Evolutionary conservation across 768 basidiomycete genomes (phyloP).

Genomic region (Zangia roseola): DNA sequence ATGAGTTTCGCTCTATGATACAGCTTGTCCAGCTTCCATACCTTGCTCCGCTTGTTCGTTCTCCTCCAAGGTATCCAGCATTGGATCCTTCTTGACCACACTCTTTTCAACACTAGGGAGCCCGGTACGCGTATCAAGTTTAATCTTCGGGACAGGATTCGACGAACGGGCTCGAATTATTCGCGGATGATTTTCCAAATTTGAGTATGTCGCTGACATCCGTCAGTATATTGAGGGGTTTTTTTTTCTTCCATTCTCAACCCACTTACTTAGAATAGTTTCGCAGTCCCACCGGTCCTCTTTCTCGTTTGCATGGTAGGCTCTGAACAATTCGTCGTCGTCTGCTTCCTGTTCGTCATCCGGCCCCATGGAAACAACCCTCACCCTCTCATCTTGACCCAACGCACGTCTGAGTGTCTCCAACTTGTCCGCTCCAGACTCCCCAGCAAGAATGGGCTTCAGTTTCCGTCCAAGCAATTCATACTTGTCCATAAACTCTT

Average conservation of each 20-base stretch:
- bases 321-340: slow-evolving; percentile 42
- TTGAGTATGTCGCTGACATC: slow-evolving; percentile 85
- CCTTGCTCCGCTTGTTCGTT: slow-evolving; percentile 26
- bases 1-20: slow-evolving; percentile 2
- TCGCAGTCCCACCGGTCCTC: slow-evolving; percentile 94
- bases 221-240: slow-evolving; percentile 14
- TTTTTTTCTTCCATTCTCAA: no score
- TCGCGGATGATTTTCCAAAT: slow-evolving; percentile 94
- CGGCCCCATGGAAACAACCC: slow-evolving; percentile 40
- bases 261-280: slow-evolving; percentile 81
- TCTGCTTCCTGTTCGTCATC: slow-evolving; percentile 49
- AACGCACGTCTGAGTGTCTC: slow-evolving; percentile 75
- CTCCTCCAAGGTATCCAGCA: slow-evolving; percentile 26
- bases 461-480: slow-evolving; percentile 89
- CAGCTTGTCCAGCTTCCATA: slow-evolving; percentile 12
- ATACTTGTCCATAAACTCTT: slow-evolving; percentile 90
- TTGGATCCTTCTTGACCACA: slow-evolving; percentile 8
- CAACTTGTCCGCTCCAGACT: slow-evolving; percentile 74
- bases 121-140: slow-evolving; percentile 74
- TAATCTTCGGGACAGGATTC: slow-evolving; percentile 59
- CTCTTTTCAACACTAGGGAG: slow-evolving; percentile 54
- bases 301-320: slow-evolving; percentile 43
- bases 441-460: slow-evolving; percentile 71
- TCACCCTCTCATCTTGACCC: slow-evolving; percentile 64
- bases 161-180: slow-evolving; percentile 69